These are phyloP conservation scores for Rhodotorula babjevae DNA, from an alignment of 768 basidiomycete species.

Conservation along the genomic window DNA sequence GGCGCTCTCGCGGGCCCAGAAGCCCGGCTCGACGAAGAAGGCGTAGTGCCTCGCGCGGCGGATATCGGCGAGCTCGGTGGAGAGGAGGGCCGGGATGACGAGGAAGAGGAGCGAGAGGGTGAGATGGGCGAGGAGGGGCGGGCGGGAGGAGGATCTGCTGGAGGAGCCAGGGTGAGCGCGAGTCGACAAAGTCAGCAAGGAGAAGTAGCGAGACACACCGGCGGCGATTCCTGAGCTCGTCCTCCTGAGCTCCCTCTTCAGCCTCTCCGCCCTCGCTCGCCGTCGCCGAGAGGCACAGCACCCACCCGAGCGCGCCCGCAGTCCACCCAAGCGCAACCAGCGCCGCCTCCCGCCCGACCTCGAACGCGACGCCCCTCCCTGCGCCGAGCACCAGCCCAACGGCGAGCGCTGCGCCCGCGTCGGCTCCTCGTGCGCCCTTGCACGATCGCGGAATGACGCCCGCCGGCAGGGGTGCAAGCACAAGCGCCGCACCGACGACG, in stretches of 20 bases:
- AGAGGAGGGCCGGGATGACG: slow-evolving; percentile 1
- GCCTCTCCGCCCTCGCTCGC: no score
- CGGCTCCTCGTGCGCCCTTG: background rate
- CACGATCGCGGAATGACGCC: background rate
- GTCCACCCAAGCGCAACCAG: background rate
- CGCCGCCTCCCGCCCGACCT: background rate
- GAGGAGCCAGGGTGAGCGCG: no score
- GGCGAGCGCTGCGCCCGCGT: no score
- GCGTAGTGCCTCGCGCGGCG: slow-evolving; percentile 1
- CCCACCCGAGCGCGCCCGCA: background rate
- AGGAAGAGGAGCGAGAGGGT: background rate
- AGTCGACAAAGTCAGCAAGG: no score
- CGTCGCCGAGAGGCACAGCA: background rate
- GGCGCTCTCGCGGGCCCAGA: slow-evolving; percentile 8
- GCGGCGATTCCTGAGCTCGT: no score
- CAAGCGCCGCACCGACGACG: background rate
- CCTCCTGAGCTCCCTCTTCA: background rate
- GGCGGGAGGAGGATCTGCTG: background rate
- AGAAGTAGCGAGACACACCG: no score
- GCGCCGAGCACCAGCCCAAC: background rate
- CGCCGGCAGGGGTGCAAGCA: background rate
- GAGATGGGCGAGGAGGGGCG: background rate
- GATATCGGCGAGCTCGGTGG: background rate
- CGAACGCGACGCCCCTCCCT: background rate
- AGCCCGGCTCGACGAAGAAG: slow-evolving; percentile 17